Base-by-base conservation (phyloP, 495 filamentous ascomycete genomes). In the Podospora didyma region DNA sequence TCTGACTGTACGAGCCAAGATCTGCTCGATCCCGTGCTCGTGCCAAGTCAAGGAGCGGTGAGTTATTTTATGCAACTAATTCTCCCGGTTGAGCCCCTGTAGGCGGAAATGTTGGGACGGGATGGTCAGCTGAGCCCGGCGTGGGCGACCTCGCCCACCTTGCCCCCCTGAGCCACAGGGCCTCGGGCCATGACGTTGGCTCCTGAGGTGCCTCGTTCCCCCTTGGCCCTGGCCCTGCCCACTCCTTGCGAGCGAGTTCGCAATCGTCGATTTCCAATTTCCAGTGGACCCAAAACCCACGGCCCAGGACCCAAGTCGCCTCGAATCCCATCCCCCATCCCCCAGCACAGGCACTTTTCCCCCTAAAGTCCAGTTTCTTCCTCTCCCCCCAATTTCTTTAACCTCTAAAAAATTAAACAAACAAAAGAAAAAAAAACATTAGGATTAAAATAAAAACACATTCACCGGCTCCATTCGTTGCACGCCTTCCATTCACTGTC, bases 21-120 rank as follows among this genome's bases (percentile, higher is more conserved):
- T 51, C 24, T 62, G 45, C 54, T 39, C 42, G 58, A 55, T 60
- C 47, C 50, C 59, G 55, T 60, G 56, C 54, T 51, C 54, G 19
- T 58, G 59, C 59, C 59, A 61, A 57, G 57, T 26, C 26, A 64
- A 62, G 54, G 56, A 58, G 65, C 65, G 60, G 65, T 68, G 65
- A 65, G 65, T 55, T 63, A 55, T 62, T 65, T 64, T 61, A 57
- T 61, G 48, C 53, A 57, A 39, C 51, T 28, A 22, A 67, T 67
- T 68, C 60, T 65, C 53, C 65, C 65, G 62, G 62, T 61, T 54
- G 52, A 60, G 56, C 57, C 60, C 62, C 54, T 61, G 62, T 59
- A 62, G 57, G 49, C 49, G 58, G 46, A 61, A 52, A 58, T 60
- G 57, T 62, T 62, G 62, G 65, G 57, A 58, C 54, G 44, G 64